Evolutionary conservation across 768 basidiomycete species (phyloP), one percentile per base, ranked within the genome.

Genomic region (Rhodotorula sphaerocarpa): DNA sequence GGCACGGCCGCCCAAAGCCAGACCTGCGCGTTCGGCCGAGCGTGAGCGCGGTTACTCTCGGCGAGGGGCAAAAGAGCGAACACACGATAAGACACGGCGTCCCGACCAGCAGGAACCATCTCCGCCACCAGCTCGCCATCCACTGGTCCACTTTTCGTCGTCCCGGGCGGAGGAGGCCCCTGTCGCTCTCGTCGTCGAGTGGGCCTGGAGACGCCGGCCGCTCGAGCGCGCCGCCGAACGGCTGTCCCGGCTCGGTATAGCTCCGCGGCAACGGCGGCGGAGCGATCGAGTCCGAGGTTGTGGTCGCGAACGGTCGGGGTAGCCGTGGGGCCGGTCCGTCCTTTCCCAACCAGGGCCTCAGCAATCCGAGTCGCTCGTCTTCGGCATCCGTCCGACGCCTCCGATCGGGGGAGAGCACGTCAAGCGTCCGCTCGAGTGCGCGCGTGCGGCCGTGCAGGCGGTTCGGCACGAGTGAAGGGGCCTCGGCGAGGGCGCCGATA

Each of bases 1-100:
- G 78, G 78, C 2, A 78, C 65, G 2, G 75, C 73, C 16, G 76
- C 75, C 77, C 78, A 79, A 3, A 77, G 30, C 77, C 77, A 78
- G 23, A 76, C 74, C 75, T 77, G 59, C n/a, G 3, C 9, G 3
- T 2, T 27, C 10, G 28, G 0, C 2, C 20, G 45, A 14, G 1
- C 23, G 25, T 5, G 7, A 11, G 18, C 18, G 6, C 16, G 25
- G 50, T 39, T n/a, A n/a, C 21, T n/a, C 23, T 34, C 15, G 0
- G 25, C 45, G 51, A 46, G 2, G 30, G 50, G 23, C 12, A 43
- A 9, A 39, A 27, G 14, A 10, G 44, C 10, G n/a, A 44, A 47
- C 43, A 30, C 28, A 78, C 78, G 6, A 75, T 66, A 9, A 75
- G 9, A 50, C 77, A 78, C 1, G 78, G 78, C 10, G 75, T 55